Conservation (phyloP, 768 basidiomycete species). For the Lanmaoa rubissima region DNA sequence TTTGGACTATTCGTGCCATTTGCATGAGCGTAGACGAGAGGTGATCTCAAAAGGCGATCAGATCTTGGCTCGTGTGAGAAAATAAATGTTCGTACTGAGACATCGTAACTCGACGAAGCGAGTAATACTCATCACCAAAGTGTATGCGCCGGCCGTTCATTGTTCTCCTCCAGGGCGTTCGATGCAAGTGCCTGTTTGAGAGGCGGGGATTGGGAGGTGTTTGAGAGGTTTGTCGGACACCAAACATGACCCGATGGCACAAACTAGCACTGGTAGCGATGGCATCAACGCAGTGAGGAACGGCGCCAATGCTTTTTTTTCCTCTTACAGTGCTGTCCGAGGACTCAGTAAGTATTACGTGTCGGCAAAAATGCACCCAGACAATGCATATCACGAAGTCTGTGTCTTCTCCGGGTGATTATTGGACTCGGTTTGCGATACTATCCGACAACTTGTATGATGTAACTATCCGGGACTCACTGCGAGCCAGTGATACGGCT, state of each 20-base stretch:
- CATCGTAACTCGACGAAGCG: neutral
- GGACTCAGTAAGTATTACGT: neutral
- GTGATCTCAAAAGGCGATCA: neutral
- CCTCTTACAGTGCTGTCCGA: neutral
- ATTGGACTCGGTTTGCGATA: neutral
- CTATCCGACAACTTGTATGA: neutral
- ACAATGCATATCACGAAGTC: neutral
- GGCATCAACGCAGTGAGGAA: neutral
- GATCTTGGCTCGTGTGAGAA: neutral
- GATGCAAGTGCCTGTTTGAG: neutral
- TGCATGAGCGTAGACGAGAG: neutral
- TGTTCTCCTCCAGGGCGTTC: neutral
- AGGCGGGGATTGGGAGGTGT: neutral
- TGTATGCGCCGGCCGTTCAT: neutral
- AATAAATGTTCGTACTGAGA: neutral
- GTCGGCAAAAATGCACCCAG: neutral
- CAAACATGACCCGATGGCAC: neutral
- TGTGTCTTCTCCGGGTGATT: neutral
- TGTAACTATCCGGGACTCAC: neutral
- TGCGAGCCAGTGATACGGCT: conserved; percentile 1
- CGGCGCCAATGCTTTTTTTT: neutral
- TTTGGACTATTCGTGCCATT: neutral
- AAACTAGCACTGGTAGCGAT: neutral
- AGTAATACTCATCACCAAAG: neutral
- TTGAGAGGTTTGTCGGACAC: neutral